Evolutionary conservation across 139 green algal species (phyloP).

Genomic region (Chlamydomonas eustigma): DNA sequence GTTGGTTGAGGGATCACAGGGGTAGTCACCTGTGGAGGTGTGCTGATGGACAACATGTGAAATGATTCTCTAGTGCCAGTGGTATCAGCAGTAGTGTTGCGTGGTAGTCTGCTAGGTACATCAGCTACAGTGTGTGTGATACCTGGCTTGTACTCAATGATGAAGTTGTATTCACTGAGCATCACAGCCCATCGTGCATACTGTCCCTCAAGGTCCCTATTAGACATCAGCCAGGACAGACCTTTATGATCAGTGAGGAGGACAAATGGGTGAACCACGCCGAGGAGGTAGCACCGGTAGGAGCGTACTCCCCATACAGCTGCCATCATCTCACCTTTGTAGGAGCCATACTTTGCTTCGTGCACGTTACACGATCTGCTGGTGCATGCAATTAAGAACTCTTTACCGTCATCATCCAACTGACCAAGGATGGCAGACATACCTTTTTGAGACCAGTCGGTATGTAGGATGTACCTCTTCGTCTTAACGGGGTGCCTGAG

Average conservation of each 20-base stretch:
- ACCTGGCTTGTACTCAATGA: background rate
- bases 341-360: slow-evolving; percentile 16
- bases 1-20: too few relatives aligned
- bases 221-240: slow-evolving; percentile 13
- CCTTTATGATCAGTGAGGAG: slow-evolving; percentile 14
- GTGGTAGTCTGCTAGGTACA: background rate
- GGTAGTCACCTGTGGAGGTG: too few relatives aligned
- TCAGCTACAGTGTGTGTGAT: slow-evolving; percentile 5
- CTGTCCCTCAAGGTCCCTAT: background rate
- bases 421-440: slow-evolving; percentile 40
- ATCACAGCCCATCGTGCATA: slow-evolving; percentile 14
- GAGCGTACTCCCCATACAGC: slow-evolving; percentile 22
- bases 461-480: slow-evolving; percentile 16
- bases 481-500: slow-evolving; percentile 5
- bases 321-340: slow-evolving; percentile 35
- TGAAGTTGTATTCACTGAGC: slow-evolving; percentile 1
- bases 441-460: slow-evolving; percentile 16
- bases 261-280: background rate
- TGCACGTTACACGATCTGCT: slow-evolving; percentile 20
- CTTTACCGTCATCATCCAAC: slow-evolving; percentile 13
- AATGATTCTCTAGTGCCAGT: background rate
- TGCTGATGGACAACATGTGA: too few relatives aligned
- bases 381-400: slow-evolving; percentile 33
- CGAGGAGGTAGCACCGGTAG: slow-evolving; percentile 30
- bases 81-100: background rate